A percentile compares a stretch with the other conserved stretches of the same genome.
Evolutionary conservation across 495 filamentous ascomycete genomes (phyloP).

Genomic region (Parachaetomium inaequale): DNA sequence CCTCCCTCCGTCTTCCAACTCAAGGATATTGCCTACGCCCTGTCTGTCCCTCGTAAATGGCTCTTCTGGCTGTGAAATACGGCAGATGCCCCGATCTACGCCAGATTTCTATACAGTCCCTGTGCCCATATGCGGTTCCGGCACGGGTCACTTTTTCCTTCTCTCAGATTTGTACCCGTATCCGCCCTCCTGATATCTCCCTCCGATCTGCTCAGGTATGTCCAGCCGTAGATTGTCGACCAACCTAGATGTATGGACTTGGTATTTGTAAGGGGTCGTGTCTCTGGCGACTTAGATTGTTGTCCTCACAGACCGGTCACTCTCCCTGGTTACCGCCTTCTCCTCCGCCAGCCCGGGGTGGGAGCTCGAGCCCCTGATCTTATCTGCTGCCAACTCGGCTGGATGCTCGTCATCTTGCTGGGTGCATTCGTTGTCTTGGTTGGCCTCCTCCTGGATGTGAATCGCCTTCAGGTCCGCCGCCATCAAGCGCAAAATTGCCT

Average conservation of each 20-base stretch:
- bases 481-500: background rate
- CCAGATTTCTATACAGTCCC: background rate
- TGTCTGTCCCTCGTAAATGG: no score
- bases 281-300: background rate
- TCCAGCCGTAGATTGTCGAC: background rate
- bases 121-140: background rate
- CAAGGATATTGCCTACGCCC: no score
- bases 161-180: background rate
- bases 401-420: background rate
- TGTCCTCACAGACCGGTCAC: background rate
- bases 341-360: background rate
- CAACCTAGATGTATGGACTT: background rate
- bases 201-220: background rate
- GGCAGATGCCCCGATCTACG: no score
- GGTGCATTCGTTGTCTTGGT: background rate
- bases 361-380: background rate
- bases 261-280: background rate
- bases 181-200: background rate
- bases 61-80: no score
- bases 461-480: background rate
- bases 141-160: background rate
- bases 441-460: background rate
- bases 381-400: background rate
- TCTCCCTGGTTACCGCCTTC: background rate
- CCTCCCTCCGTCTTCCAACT: no score